Percentiles rank a stretch among this genome's conserved stretches.
These are phyloP conservation scores for Fomitopsis betulina DNA, from an alignment of 1,284 basidiomycete species.

Conservation along the genomic window DNA sequence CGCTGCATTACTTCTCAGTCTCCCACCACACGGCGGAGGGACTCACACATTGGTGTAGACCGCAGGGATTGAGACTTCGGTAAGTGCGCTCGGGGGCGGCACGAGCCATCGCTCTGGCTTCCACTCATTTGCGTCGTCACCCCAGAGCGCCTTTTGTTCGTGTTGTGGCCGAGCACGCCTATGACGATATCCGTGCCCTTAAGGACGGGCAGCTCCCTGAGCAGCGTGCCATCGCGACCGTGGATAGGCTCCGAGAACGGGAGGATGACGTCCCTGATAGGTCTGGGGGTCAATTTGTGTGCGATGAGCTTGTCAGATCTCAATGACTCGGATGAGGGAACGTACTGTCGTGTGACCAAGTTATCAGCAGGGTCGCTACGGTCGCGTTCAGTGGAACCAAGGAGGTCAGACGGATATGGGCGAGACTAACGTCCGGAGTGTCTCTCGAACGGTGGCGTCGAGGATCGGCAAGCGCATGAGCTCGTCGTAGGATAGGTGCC, in stretches of 20 bases:
- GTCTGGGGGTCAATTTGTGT: background rate
- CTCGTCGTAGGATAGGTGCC: constrained; percentile 2
- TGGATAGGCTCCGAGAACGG: constrained; percentile 17
- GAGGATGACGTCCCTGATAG: constrained; percentile 14
- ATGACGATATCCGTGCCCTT: constrained; percentile 33
- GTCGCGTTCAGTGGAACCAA: background rate
- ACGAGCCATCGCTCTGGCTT: constrained; percentile 25
- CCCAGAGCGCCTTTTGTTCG: constrained; percentile 23
- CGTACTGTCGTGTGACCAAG: constrained; percentile 1
- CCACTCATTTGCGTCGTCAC: constrained; percentile 21
- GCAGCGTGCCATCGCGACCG: constrained; percentile 24
- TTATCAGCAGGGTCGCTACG: background rate
- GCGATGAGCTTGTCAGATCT: too few relatives aligned
- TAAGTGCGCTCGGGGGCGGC: constrained; percentile 7
- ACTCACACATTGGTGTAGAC: constrained; percentile 19
- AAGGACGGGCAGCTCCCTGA: constrained; percentile 33
- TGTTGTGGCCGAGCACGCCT: constrained; percentile 19
- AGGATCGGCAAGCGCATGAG: constrained; percentile 4
- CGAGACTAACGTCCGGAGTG: background rate
- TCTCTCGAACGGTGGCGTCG: constrained; percentile 6
- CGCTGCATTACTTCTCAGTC: too few relatives aligned
- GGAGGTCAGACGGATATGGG: too few relatives aligned
- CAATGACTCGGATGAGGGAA: too few relatives aligned
- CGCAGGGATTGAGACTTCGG: constrained; percentile 13
- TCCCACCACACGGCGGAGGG: background rate